Evolutionary conservation across 768 basidiomycete genomes (phyloP).

Genomic region (Termitomyces sp.): DNA sequence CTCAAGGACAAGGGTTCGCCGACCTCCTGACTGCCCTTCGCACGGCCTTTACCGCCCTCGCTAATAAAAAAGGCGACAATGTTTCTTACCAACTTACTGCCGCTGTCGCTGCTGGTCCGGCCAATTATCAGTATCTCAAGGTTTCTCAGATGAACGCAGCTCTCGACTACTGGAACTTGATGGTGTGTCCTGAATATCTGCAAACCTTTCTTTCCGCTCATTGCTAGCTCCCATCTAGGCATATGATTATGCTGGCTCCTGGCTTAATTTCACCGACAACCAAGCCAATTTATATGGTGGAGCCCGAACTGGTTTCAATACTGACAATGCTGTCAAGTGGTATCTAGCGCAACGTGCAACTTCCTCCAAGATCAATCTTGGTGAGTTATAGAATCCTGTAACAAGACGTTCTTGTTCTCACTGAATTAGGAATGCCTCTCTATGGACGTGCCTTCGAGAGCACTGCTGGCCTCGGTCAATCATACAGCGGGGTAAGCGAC

Average conservation of each 20-base stretch:
- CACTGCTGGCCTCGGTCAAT: conserved; percentile 62
- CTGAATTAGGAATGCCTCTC: conserved; percentile 61
- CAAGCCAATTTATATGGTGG: conserved; percentile 72
- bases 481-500: conserved; percentile 61
- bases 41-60: conserved; percentile 58
- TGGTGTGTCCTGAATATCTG: conserved; percentile 42
- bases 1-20: conserved; percentile 66
- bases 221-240: conserved; percentile 36
- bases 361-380: conserved; percentile 64
- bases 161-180: conserved; percentile 78
- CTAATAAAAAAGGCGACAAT: conserved; percentile 56
- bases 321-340: conserved; percentile 62
- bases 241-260: conserved; percentile 78
- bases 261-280: conserved; percentile 57
- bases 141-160: conserved; percentile 65
- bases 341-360: conserved; percentile 64
- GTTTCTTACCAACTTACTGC: conserved; percentile 60
- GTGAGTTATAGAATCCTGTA: conserved; percentile 26
- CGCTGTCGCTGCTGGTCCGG: conserved; percentile 62
- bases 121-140: conserved; percentile 56
- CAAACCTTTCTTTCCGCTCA: not conserved
- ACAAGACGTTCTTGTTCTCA: not conserved
- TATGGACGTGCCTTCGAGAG: conserved; percentile 79
- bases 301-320: conserved; percentile 58
- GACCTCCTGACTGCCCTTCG: conserved; percentile 63